Percentiles rank a stretch among this genome's conserved stretches.
Evolutionary conservation across 2,329 filamentous ascomycete genomes (phyloP).

Genomic region (Cladosporium phlei): DNA sequence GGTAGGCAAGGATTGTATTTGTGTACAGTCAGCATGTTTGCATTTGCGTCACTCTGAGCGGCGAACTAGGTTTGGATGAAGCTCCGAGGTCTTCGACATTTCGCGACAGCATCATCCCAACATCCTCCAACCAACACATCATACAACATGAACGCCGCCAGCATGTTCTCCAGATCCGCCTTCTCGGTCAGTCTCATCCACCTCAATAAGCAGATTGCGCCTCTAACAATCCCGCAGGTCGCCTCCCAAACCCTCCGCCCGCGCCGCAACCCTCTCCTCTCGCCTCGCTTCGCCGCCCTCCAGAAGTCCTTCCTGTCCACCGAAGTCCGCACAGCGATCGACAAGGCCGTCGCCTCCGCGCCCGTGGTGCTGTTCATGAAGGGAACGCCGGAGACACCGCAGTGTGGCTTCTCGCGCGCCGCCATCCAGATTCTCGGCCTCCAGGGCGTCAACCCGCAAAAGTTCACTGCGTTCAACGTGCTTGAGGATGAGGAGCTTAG

Average conservation of each 20-base stretch:
- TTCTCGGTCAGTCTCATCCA: conserved; percentile 20
- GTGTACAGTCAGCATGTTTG: conserved; percentile 10
- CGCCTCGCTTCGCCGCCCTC: conserved; percentile 42
- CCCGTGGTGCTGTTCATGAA: conserved; percentile 99
- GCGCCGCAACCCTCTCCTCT: conserved; percentile 36
- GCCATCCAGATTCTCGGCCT: conserved; percentile 91
- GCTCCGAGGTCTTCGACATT: conserved; percentile 11
- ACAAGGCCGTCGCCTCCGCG: conserved; percentile 79
- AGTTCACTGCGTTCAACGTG: conserved; percentile 98
- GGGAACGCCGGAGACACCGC: conserved; percentile 89
- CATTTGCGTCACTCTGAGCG: conserved; percentile 13
- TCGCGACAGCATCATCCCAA: conserved; percentile 1
- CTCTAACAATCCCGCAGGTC: conserved; percentile 31
- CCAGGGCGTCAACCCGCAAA: conserved; percentile 89
- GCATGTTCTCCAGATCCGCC: conserved; percentile 30
- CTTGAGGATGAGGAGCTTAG: conserved; percentile 85
- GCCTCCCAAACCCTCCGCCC: conserved; percentile 45
- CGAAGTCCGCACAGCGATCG: conserved; percentile 75
- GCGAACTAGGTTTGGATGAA: conserved; percentile 13
- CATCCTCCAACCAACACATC: background rate
- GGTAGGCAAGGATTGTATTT: background rate
- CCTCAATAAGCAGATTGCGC: background rate
- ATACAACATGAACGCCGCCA: conserved; percentile 14
- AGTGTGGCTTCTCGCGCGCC: conserved; percentile 94
- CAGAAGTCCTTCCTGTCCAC: conserved; percentile 69